Base-by-base conservation (phyloP, 192 early-diverging fungal species). In the Dissophora ornata region DNA sequence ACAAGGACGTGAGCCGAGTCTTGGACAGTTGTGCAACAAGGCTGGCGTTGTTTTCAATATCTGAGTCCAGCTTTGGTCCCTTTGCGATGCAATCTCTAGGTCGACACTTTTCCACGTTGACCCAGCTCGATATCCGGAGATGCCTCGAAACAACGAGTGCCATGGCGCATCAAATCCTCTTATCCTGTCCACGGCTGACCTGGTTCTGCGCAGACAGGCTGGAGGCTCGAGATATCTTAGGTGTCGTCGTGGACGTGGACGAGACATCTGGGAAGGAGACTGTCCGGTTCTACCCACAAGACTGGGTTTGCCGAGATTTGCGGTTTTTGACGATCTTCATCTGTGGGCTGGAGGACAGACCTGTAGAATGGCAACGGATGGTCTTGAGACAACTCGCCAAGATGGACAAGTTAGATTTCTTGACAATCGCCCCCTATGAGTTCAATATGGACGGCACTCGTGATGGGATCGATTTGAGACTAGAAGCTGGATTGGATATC, bases 261-360 rank as follows among this genome's bases (percentile, higher is more conserved):
- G 57, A 46, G 16, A 16, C 26, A 16, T 29, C 3, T 4, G 11
- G 30, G 18, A 1, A 18, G 15, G 28, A 52, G 25, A 38, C 19
- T 38, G 28, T n/a, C n/a, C n/a, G n/a, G n/a, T n/a, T n/a, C 5
- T 3, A 42, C n/a, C 54, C 44, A 24, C 55, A 57, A 16, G 47
- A 58, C 32, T 68, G 66, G 66, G 36, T 58, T 26, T 68, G 66
- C 38, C 3, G 15, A 24, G 13, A 64, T 6, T 24, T 68, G 21
- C 30, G 36, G 3, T 50, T 24, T 11, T 4, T 68, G 9, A 41
- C 55, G 7, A 18, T 68, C 11, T 68, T 38, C 10, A 25, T 68
- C 30, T 68, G 55, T 50, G 66, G 66, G 1, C 33, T 68, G 25
- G 56, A 57, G 16, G 36, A 34, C 16, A 40, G 36, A 22, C 66